Base-by-base conservation (phyloP, 208 protist species). In the Crithidia expoeki region DNA sequence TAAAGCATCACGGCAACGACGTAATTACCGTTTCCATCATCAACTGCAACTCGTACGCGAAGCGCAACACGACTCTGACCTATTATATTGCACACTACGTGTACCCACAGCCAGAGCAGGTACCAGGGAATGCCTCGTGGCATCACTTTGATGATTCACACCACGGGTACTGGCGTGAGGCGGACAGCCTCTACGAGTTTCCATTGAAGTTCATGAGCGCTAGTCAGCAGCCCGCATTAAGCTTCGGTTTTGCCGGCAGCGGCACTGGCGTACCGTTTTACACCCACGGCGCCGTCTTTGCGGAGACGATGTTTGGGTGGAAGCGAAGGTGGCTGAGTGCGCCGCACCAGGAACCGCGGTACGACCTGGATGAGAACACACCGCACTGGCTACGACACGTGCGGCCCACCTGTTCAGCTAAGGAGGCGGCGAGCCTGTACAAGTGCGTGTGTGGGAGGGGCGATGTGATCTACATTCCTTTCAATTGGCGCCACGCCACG, bases 221-320 rank as follows among this genome's bases (percentile, higher is more conserved):
- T 21, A 16, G 52, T n/a, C 44, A 68, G 57, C n/a, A 57, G 16
- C 76, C 55, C 2, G 49, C 65, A 16, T 66, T 84, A 44, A 85
- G 70, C 69, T 86, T 90, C 33, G 80, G 82, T 17, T 55, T 86
- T 47, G 76, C 74, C 9, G 72, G 64, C 53, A 81, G 53, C 21
- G 82, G 82, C 36, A 76, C 72, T 25, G 85, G 72, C 17, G 82
- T 86, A 6, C 76, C 80, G 1, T 86, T 86, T 57, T 82, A 86
- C 74, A 80, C 72, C 1, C 85, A 86, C 67, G 77, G 80, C 38
- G 53, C 68, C 32, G 85, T 84, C 23, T 82, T 88, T 42, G 68
- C 79, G 9, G 82, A 90, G 50, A 68, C 77, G 2, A 36, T 88
- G 4, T 69, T 86, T 57, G 80, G 79, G 19, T 42, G 63, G 21